Evolutionary conservation across 1,139 yeast species (phyloP), one percentile per base, ranked within the genome.

Genomic region (Kluyveromyces marxianus): DNA sequence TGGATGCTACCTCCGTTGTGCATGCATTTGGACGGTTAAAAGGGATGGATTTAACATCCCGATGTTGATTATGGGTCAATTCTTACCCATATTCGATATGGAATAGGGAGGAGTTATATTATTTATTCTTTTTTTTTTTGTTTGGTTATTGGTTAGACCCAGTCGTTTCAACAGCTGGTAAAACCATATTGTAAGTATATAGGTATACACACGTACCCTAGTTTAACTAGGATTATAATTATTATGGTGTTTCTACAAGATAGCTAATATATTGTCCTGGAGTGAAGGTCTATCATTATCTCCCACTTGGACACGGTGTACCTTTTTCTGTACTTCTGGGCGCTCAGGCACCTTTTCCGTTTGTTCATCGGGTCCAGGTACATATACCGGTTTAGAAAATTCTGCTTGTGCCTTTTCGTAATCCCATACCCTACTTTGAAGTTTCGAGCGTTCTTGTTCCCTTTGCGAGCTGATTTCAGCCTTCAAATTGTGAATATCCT

Each of bases 21-120:
- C 90, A 7, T 82, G 94, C 53, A 82, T 87, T 52, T 85, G 95
- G 89, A 89, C 97, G 0, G 75, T 90, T 27, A 87, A 87, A 57
- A 71, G 96, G 54, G 97, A 90, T 65, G 79, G 86, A 44, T 90
- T 89, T 67, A 96, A 89, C 58, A 81, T 89, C 45, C 97, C 97
- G 10, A 83, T 89, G 92, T 81, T 89, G 81, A 81, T 90, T 41
- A 82, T 89, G 37, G 97, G 97, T 7, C 92, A 88, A 59, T 89
- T 89, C 59, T 66, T 89, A 47, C 96, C 96, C 1, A 82, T 86
- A 27, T 58, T 67, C 40, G 59, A 57, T 21, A 46, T 46, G 10
- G 50, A 50, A 25, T 52, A 41, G 47, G 32, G 8, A 14, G 21
- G 21, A 14, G 21, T 14, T 14, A 14, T 14, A 14, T 14, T 14